Base-by-base conservation (phyloP, 495 filamentous ascomycete species). In the Penicillium daleae region DNA sequence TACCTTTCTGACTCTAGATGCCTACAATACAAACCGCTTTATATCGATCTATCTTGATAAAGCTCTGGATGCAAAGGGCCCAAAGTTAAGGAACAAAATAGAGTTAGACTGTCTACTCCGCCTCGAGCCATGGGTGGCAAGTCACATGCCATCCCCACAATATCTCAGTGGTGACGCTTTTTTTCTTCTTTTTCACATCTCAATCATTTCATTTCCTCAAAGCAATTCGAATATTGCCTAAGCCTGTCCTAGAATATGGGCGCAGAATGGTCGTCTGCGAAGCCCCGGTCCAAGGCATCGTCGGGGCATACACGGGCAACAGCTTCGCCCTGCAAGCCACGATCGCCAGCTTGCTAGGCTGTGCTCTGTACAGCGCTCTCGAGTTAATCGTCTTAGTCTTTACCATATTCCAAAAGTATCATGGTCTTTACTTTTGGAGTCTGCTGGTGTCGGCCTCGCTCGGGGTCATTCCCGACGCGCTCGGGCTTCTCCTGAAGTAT, bases 401-500 rank as follows among this genome's bases (percentile, higher is more conserved):
- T 62, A 55, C 77, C 6, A 71, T 74, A 32, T 83, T 84, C 64
- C 70, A 74, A 13, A 68, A 72, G 56, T 64, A 67, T 39, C 33
- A 32, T 6, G 64, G 64, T 6, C 52, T 66, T 9, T 66, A 66
- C 46, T 66, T 64, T 29, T 67, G 65, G 65, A 67, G 65, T 48
- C 55, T 67, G 0, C 65, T 80, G 4, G 65, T 82, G 26, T 68
- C 71, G 6, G 76, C 76, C 0, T 74, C 70, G 35, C 73, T 78
- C 57, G 85, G 83, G 26, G 74, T 86, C 10, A 71, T 80, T 12
- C 70, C 82, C 10, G 78, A 86, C 60, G 72, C 77, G 12, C 44
- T 85, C 6, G 86, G 83, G 2, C 82, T 84, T 57, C 60, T 86
- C 17, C 69, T 86, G 57, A 83, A 83, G 59, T 83, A 80, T 63